Percentiles rank a stretch among this genome's conserved stretches.
Evolutionary conservation across 148 eudicot genomes (phyloP).

Genomic region (Beta vulgaris): DNA sequence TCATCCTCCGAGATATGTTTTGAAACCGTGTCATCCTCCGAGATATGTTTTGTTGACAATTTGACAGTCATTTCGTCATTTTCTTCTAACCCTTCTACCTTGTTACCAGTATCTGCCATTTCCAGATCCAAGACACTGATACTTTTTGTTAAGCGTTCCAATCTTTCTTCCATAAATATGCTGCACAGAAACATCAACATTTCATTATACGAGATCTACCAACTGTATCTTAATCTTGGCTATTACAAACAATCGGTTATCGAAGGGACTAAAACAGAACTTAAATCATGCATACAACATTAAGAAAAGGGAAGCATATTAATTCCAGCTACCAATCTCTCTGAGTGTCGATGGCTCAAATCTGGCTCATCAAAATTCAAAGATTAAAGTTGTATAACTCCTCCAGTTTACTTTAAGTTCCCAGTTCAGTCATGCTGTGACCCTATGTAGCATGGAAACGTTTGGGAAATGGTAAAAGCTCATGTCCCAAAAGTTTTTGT

Average conservation of each 20-base stretch:
- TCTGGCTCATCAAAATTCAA: background rate
- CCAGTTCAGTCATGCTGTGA: background rate
- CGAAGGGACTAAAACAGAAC: background rate
- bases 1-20: slow-evolving; percentile 35
- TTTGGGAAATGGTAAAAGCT: too few species aligned
- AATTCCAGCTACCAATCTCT: background rate
- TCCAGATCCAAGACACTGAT: slow-evolving; percentile 50
- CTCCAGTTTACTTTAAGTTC: background rate
- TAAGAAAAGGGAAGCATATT: background rate
- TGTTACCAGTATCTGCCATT: slow-evolving; percentile 32
- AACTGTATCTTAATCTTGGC: background rate
- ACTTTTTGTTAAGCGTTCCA: slow-evolving; percentile 70
- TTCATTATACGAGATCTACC: slow-evolving; percentile 9
- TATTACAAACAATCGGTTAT: background rate
- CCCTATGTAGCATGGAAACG: too few species aligned
- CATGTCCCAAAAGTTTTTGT: too few species aligned
- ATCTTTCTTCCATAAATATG: slow-evolving; percentile 84
- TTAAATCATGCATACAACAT: background rate
- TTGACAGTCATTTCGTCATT: slow-evolving; percentile 17
- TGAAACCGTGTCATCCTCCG: slow-evolving; percentile 16
- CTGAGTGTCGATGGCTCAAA: background rate
- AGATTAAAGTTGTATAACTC: background rate
- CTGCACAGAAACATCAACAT: slow-evolving; percentile 38
- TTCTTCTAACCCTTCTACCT: slow-evolving; percentile 45
- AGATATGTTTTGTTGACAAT: too few species aligned